phyloP scores from a whole-genome alignment of 169 alveolate genomes.

The Plasmodium knowlesi region DNA sequence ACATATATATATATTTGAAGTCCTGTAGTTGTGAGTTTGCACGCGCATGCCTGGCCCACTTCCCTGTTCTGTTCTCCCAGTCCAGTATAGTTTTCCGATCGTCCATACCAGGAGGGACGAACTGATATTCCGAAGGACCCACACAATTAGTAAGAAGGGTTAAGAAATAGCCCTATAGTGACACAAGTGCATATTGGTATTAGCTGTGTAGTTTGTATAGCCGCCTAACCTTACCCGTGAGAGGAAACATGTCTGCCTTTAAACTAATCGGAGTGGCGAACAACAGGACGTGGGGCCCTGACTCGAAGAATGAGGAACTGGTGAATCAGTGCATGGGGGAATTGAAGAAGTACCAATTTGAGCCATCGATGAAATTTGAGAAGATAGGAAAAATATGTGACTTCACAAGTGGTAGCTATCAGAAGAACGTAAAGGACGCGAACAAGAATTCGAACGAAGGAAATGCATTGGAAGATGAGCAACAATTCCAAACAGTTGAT shows the following conservation, averaged over 20 bases:
- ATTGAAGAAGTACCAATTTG: slow-evolving; percentile 86
- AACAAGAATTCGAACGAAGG: slow-evolving; percentile 76
- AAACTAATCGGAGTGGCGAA: slow-evolving; percentile 19
- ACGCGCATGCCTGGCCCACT: not conserved
- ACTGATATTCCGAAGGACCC: not conserved
- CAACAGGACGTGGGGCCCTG: slow-evolving; percentile 85
- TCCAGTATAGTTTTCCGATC: not conserved
- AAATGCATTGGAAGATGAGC: slow-evolving; percentile 82
- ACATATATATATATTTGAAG: not conserved
- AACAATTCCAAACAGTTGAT: slow-evolving; percentile 87
- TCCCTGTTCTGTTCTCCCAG: not conserved
- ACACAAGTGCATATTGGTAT: too few relatives aligned
- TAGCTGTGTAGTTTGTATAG: too few relatives aligned
- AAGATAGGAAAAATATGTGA: slow-evolving; percentile 88
- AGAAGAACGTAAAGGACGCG: slow-evolving; percentile 79
- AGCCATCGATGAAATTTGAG: slow-evolving; percentile 87
- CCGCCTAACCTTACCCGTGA: not conserved
- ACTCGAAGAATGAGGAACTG: slow-evolving; percentile 78
- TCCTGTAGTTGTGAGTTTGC: not conserved
- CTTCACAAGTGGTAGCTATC: slow-evolving; percentile 86
- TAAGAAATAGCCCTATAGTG: not conserved
- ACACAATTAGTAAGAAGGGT: not conserved
- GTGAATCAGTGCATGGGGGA: slow-evolving; percentile 82
- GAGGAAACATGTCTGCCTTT: slow-evolving; percentile 15
- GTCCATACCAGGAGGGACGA: not conserved